Evolutionary conservation across 2,329 filamentous ascomycete genomes (phyloP).

Genomic region (Aureobasidium melanogenum): DNA sequence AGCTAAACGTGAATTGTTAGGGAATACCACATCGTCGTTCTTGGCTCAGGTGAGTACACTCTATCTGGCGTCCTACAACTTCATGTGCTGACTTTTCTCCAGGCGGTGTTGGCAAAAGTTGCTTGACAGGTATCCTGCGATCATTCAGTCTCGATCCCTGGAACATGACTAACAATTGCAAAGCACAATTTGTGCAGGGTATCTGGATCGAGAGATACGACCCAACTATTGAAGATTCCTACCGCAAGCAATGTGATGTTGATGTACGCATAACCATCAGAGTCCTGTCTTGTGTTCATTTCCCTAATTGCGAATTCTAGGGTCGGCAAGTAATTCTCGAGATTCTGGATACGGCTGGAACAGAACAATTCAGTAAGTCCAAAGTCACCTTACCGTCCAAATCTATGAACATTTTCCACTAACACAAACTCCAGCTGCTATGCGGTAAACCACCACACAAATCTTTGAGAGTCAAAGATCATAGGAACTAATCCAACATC

Average conservation of each 20-base stretch:
- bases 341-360: conserved; percentile 86
- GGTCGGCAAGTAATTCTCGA: conserved; percentile 82
- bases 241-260: conserved; percentile 57
- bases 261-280: conserved; percentile 56
- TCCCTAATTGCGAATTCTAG: conserved; percentile 34
- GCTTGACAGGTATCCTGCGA: conserved; percentile 63
- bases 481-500: neutral
- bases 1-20: conserved; percentile 23
- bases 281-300: no score
- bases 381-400: neutral
- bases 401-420: conserved; percentile 15
- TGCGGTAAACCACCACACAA: conserved; percentile 38
- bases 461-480: no score
- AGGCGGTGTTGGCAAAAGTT: conserved; percentile 90
- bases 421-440: conserved; percentile 36
- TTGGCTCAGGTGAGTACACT: conserved; percentile 58
- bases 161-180: conserved; percentile 4
- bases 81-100: conserved; percentile 16
- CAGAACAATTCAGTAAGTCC: conserved; percentile 79
- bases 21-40: conserved; percentile 74
- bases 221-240: conserved; percentile 54
- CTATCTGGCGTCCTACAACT: no score
- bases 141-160: neutral
- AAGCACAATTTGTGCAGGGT: conserved; percentile 88
- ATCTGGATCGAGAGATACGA: conserved; percentile 78